Percentiles rank a stretch among this genome's conserved stretches.
These are phyloP conservation scores for Hura crepitans DNA, from an alignment of 441 rosid species.

Conservation along the genomic window DNA sequence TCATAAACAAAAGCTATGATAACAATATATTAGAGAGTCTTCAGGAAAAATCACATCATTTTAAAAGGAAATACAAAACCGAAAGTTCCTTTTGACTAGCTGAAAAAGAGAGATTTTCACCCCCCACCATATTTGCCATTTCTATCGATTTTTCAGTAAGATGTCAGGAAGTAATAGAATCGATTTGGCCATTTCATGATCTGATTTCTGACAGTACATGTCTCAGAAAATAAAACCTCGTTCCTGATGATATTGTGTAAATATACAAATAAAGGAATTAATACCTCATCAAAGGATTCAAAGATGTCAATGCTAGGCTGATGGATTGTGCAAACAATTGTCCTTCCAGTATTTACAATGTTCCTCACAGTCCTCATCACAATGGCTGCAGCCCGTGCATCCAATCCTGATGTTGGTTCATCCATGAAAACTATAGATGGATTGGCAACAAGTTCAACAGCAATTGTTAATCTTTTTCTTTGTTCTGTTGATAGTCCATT, in stretches of 20 bases:
- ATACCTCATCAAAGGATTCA: slow-evolving; percentile 95
- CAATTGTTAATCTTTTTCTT: slow-evolving; percentile 86
- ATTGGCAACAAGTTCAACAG: slow-evolving; percentile 90
- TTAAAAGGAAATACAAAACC: no score
- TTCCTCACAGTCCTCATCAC: slow-evolving; percentile 99
- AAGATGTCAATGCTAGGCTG: slow-evolving; percentile 97
- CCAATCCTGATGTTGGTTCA: slow-evolving; percentile 95
- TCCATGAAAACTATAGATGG: slow-evolving; percentile 98
- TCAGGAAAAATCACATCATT: not conserved
- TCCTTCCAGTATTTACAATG: slow-evolving; percentile 89
- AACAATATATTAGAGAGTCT: slow-evolving; percentile 8
- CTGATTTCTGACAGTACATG: slow-evolving; percentile 4
- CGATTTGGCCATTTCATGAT: slow-evolving; percentile 8
- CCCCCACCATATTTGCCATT: not conserved
- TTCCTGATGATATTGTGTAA: slow-evolving; percentile 1
- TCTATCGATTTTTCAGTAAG: no score
- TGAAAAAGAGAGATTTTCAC: not conserved
- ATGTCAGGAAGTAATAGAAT: not conserved
- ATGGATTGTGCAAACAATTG: slow-evolving; percentile 96
- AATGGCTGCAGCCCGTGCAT: slow-evolving; percentile 96
- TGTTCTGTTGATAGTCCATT: slow-evolving; percentile 94
- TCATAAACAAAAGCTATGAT: slow-evolving; percentile 90
- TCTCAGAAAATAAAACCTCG: slow-evolving; percentile 12
- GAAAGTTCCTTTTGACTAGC: slow-evolving; percentile 3
- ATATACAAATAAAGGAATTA: slow-evolving; percentile 16